phyloP scores from a whole-genome alignment of 768 basidiomycete species.

The Suillus occidentalis region DNA sequence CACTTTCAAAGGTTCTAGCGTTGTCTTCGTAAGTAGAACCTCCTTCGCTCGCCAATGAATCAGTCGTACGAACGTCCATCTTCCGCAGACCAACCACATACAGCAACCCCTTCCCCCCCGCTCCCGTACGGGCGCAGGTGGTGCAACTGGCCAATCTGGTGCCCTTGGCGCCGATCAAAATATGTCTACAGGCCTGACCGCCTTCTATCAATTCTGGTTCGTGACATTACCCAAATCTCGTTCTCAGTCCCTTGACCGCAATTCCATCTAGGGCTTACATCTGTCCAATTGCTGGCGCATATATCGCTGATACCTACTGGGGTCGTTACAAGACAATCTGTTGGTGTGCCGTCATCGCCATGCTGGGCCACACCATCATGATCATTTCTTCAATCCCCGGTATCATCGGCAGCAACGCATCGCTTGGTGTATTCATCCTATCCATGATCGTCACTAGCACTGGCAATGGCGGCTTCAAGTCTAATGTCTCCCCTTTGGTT shows the following conservation, averaged over 20 bases:
- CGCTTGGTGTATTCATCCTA: conserved; percentile 53
- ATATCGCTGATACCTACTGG: conserved; percentile 68
- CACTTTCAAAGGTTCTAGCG: conserved; percentile 35
- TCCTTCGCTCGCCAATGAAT: background rate
- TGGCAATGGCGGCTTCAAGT: conserved; percentile 73
- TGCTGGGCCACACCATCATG: conserved; percentile 66
- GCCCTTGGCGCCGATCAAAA: conserved; percentile 68
- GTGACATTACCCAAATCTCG: too few species aligned
- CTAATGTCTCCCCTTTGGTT: conserved; percentile 75
- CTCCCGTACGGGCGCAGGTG: conserved; percentile 65
- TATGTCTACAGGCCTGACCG: conserved; percentile 68
- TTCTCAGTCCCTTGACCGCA: background rate
- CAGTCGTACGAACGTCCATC: background rate
- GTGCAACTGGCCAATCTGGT: conserved; percentile 56
- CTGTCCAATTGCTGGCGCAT: conserved; percentile 68
- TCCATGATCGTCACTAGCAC: conserved; percentile 58
- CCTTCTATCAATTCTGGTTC: conserved; percentile 72
- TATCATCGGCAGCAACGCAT: conserved; percentile 53
- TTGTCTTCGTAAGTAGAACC: conserved; percentile 37
- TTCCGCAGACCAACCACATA: conserved; percentile 65
- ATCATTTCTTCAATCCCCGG: conserved; percentile 66
- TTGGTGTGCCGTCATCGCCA: conserved; percentile 55
- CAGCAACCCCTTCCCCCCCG: conserved; percentile 66
- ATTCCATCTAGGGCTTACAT: conserved; percentile 53
- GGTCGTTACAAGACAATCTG: conserved; percentile 77